Evolutionary conservation across 371 early-diverging fungal species (phyloP).

Genomic region (Mucor mucedo): DNA sequence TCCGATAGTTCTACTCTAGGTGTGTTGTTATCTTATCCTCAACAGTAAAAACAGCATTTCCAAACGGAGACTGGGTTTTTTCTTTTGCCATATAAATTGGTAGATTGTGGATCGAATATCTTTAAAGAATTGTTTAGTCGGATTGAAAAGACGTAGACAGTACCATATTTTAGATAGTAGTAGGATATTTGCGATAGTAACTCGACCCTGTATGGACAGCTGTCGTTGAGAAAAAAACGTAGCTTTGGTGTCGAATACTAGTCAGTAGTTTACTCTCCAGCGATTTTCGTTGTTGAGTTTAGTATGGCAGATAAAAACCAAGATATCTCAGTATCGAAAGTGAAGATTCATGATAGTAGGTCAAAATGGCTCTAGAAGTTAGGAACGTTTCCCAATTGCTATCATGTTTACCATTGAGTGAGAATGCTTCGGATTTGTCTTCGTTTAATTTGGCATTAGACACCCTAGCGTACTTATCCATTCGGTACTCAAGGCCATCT

Average conservation of each 20-base stretch:
- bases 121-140: too few species aligned
- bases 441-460: conserved; percentile 24
- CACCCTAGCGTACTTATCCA: conserved; percentile 1
- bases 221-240: too few species aligned
- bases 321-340: not conserved
- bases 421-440: conserved; percentile 21
- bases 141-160: too few species aligned
- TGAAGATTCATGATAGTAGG: not conserved
- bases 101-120: too few species aligned
- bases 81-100: conserved; percentile 8
- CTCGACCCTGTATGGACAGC: not conserved
- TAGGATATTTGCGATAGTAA: not conserved
- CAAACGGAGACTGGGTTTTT: not conserved
- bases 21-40: too few species aligned
- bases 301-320: conserved; percentile 1
- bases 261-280: not conserved
- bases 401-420: conserved; percentile 3
- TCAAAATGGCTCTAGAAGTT: not conserved
- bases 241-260: not conserved
- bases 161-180: conserved; percentile 6
- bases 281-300: not conserved
- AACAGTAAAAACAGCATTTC: not conserved
- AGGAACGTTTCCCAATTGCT: not conserved
- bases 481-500: not conserved
- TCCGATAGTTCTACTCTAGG: too few species aligned